Percentiles rank a stretch among this genome's conserved stretches.
Evolutionary conservation across 2,329 filamentous ascomycete species (phyloP).

Genomic region (Didymella lethalis): DNA sequence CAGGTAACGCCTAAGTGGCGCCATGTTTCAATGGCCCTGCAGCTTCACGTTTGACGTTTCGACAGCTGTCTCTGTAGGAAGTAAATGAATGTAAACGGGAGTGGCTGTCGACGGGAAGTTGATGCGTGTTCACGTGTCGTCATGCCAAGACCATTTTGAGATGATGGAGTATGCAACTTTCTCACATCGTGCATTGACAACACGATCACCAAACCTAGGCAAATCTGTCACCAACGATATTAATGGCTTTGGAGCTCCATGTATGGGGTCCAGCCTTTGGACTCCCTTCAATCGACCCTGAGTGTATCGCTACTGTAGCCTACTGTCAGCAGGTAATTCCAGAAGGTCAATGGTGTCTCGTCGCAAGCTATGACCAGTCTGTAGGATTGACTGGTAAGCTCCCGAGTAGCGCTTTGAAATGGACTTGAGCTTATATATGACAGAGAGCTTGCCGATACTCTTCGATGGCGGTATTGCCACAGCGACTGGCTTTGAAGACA

Average conservation of each 20-base stretch:
- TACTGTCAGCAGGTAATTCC: conserved; percentile 73
- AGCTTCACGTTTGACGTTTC: conserved; percentile 4
- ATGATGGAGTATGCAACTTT: conserved; percentile 1
- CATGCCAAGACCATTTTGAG: conserved; percentile 20
- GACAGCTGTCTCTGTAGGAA: conserved; percentile 9
- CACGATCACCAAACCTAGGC: background rate
- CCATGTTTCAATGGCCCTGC: conserved; percentile 63
- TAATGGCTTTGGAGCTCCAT: conserved; percentile 75
- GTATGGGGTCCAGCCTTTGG: conserved; percentile 90
- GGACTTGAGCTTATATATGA: too few species aligned
- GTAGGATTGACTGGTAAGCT: conserved; percentile 67
- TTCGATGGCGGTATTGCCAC: conserved; percentile 61
- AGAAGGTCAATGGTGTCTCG: conserved; percentile 54
- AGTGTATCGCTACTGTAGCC: conserved; percentile 84
- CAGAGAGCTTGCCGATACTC: conserved; percentile 66
- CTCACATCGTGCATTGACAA: background rate
- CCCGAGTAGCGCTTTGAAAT: background rate
- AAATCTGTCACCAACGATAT: background rate
- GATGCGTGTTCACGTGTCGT: conserved; percentile 36
- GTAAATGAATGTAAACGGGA: background rate
- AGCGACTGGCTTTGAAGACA: conserved; percentile 67
- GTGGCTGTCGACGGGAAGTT: conserved; percentile 9
- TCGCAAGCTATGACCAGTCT: conserved; percentile 66
- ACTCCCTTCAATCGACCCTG: conserved; percentile 87
- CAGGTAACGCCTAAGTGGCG: conserved; percentile 86